Evolutionary conservation across 192 early-diverging fungal genomes (phyloP), one percentile per base, ranked within the genome.

Genomic region (Oehlia diaphana): DNA sequence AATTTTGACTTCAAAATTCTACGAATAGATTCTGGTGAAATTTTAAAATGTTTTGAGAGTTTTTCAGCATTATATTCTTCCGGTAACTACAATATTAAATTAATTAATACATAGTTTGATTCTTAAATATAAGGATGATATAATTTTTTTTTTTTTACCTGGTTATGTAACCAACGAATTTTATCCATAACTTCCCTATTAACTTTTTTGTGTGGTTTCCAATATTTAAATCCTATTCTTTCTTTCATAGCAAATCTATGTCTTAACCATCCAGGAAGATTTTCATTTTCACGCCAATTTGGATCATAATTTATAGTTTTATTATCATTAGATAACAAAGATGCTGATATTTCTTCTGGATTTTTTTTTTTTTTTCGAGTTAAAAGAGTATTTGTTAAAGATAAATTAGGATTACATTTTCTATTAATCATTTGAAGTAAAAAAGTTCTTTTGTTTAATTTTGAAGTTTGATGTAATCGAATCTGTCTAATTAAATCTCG

Each of bases 231-330:
- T 19, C 31, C 72, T 28, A 26, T 73, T 58, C 33, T 73, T 53
- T 73, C 72, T 50, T 50, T 73, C 5, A 58, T 58, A 3, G 72
- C 72, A 53, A 73, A 73, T 35, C 12, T 47, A 50, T 73, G 72
- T 50, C n/a, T 73, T 73, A 73, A 73, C 72, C 72, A 73, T 2
- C 72, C 72, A 58, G 72, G 72, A n/a, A 73, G 31, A 16, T 16
- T 26, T 58, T 31, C 50, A 47, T 73, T 50, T 26, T 47, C 33
- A 9, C 50, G 39, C 72, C 72, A 73, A 73, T 65, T 65, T 33
- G 64, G 12, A 28, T 65, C 64, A 65, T 65, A 65, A 14, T 65
- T 65, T 19, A 58, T 19, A 21, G 13, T 58, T 58, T 58, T 58
- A 6, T 65, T 14, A 65, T 65, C 7, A 28, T 47, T 10, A 2